Evolutionary conservation across 176 grass and related monocot species (phyloP).

Genomic region (Triticum turgidum): DNA sequence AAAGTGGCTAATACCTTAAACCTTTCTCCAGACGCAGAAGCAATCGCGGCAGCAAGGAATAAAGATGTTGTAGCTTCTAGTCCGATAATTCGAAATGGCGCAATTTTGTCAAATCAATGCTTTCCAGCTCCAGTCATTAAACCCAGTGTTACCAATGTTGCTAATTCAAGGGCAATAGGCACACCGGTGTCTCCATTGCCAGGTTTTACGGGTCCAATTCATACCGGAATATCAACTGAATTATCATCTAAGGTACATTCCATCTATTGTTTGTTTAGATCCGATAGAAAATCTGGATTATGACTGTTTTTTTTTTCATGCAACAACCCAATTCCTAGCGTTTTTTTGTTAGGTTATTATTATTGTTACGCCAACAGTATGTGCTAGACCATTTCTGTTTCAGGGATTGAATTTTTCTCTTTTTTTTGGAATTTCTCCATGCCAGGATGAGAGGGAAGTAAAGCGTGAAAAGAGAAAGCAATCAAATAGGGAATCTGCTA

Average conservation of each 20-base stretch:
- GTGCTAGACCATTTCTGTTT: neutral
- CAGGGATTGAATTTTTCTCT: neutral
- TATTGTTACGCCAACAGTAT: neutral
- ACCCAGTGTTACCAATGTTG: conserved; percentile 38
- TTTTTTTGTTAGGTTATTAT: neutral
- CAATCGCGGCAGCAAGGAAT: conserved; percentile 44
- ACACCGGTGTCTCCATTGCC: conserved; percentile 33
- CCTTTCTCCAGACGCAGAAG: conserved; percentile 48
- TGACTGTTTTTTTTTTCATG: neutral
- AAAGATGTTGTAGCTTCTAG: conserved; percentile 34
- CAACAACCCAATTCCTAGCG: neutral
- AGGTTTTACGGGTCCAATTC: conserved; percentile 31
- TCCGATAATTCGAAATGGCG: conserved; percentile 40
- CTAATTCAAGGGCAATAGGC: conserved; percentile 39
- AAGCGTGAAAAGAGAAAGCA: conserved; percentile 88
- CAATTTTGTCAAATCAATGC: conserved; percentile 40
- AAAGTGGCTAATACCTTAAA: conserved; percentile 28
- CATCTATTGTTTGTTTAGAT: neutral
- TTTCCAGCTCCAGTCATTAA: conserved; percentile 56
- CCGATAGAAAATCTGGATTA: neutral
- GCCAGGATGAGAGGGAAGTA: conserved; percentile 73
- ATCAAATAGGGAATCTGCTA: conserved; percentile 93
- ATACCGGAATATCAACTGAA: conserved; percentile 47
- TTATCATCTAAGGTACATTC: conserved; percentile 62
- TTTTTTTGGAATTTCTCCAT: neutral